Percentiles rank a stretch among this genome's conserved stretches.
Evolutionary conservation across 768 basidiomycete genomes (phyloP).

Genomic region (Cystobasidium ongulense): DNA sequence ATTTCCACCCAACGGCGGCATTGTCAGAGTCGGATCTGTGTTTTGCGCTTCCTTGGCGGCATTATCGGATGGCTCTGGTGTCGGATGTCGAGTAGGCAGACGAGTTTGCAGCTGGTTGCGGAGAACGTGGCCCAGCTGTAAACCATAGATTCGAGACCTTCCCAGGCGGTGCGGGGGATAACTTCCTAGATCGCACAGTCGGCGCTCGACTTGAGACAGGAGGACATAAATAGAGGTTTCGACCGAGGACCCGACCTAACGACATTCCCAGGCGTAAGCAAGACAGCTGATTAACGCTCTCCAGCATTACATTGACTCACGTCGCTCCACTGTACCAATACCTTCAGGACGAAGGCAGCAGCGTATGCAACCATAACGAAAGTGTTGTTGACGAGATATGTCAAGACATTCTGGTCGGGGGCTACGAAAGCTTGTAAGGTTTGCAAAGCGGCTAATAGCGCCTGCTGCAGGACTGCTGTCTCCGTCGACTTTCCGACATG

Average conservation of each 20-base stretch:
- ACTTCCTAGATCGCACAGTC: neutral
- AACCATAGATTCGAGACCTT: constrained; percentile 5
- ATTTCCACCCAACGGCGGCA: neutral
- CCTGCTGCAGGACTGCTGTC: neutral
- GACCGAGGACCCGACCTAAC: neutral
- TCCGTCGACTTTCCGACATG: constrained; percentile 1
- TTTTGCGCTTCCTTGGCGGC: neutral
- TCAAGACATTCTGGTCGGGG: neutral
- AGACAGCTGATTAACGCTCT: neutral
- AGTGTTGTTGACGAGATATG: constrained; percentile 12
- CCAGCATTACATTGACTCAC: neutral
- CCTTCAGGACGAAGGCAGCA: neutral
- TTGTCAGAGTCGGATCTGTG: neutral
- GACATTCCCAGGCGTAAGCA: neutral
- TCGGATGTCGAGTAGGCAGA: neutral
- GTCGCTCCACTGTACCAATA: neutral
- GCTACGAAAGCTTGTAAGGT: constrained; percentile 7
- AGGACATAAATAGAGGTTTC: constrained; percentile 10
- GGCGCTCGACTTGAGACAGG: neutral
- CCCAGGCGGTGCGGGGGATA: neutral
- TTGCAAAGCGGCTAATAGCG: neutral
- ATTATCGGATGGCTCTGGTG: neutral
- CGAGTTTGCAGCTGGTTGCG: neutral
- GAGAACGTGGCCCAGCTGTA: neutral
- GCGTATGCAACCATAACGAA: constrained; percentile 6